phyloP scores from a whole-genome alignment of 169 alveolate species.

The Babesia bigemina region DNA sequence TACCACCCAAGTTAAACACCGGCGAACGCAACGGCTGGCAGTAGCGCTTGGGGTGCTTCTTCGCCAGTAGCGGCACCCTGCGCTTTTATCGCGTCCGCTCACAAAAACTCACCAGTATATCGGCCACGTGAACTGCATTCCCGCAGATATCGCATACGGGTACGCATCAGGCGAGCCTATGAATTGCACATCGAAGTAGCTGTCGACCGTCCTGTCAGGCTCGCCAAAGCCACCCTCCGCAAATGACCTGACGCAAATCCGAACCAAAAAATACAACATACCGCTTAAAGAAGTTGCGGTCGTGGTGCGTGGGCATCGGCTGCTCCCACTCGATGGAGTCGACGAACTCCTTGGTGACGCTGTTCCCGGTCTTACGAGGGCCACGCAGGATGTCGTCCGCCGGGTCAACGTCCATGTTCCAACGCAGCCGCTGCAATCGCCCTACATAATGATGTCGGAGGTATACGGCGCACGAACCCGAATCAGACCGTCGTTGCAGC shows the following conservation, averaged over 20 bases:
- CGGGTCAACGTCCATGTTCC: constrained; percentile 68
- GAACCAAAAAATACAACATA: background rate
- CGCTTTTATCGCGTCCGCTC: background rate
- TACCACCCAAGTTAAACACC: constrained; percentile 82
- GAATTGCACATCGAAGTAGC: constrained; percentile 83
- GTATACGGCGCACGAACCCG: constrained; percentile 39
- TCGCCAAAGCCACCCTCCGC: constrained; percentile 79
- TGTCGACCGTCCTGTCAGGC: constrained; percentile 71
- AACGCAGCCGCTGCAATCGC: constrained; percentile 70
- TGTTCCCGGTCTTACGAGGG: constrained; percentile 71
- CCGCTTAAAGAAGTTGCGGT: constrained; percentile 73
- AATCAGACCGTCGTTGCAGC: constrained; percentile 69
- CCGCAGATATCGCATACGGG: constrained; percentile 80
- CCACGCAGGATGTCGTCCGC: constrained; percentile 83
- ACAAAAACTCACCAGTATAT: constrained; percentile 68
- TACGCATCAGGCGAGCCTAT: constrained; percentile 81
- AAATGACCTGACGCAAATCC: constrained; percentile 65
- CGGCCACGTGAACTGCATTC: constrained; percentile 82
- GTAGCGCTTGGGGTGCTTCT: constrained; percentile 76
- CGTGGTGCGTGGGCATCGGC: constrained; percentile 66
- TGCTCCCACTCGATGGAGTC: constrained; percentile 80
- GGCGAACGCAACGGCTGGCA: constrained; percentile 85
- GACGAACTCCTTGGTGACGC: constrained; percentile 65
- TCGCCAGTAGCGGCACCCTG: constrained; percentile 78
- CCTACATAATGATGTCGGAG: constrained; percentile 8